phyloP scores from a whole-genome alignment of 345 rosid genomes.

The Ceriops decandra region DNA sequence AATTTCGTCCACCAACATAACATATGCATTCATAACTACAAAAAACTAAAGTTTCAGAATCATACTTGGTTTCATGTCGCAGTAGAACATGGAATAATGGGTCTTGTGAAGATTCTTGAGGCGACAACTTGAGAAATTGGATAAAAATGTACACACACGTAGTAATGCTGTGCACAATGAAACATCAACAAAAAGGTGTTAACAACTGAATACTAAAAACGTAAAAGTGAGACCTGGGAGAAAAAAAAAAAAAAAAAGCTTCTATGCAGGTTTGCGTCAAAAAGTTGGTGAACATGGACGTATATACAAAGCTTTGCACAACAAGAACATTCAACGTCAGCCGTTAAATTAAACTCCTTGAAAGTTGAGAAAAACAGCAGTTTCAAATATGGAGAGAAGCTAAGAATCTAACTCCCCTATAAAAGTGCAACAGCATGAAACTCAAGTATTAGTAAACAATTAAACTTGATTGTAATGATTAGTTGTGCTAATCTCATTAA shows the following conservation, averaged over 20 bases:
- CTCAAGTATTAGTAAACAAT: not conserved
- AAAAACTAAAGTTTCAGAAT: constrained; percentile 15
- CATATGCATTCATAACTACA: not conserved
- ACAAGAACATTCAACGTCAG: no score
- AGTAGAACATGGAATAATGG: constrained; percentile 66
- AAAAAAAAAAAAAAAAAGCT: not conserved
- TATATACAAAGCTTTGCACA: no score
- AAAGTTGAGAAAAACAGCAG: no score
- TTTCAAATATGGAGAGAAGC: no score
- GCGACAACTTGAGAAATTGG: constrained; percentile 61
- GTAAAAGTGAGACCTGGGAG: not conserved
- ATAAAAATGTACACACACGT: constrained; percentile 57
- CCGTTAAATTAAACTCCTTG: no score
- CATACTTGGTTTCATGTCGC: constrained; percentile 47
- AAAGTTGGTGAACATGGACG: no score
- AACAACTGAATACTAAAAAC: not conserved
- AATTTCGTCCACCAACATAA: not conserved
- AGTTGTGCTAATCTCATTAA: not conserved
- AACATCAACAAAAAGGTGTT: not conserved
- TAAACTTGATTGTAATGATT: not conserved
- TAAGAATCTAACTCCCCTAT: no score
- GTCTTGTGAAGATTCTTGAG: constrained; percentile 61
- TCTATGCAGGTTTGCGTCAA: not conserved
- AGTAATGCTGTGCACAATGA: constrained; percentile 40
- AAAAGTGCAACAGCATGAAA: no score